These are phyloP conservation scores for Myxozyma geophila DNA, from an alignment of 805 yeast genomes.

Conservation along the genomic window DNA sequence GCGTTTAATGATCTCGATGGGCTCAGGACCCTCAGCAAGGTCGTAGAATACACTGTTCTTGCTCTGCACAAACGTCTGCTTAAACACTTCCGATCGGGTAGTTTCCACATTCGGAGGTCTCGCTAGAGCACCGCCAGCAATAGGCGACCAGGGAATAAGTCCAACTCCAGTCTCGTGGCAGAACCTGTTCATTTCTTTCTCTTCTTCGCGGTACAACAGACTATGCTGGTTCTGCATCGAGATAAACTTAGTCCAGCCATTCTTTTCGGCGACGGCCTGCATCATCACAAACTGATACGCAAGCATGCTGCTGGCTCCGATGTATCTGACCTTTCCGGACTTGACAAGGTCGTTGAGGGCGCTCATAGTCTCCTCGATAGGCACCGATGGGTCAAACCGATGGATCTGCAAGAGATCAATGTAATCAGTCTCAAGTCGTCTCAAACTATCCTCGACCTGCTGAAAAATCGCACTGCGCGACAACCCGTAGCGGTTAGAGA, in stretches of 20 bases:
- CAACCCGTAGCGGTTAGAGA: conserved; percentile 38
- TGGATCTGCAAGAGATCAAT: conserved; percentile 62
- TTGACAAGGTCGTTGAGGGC: conserved; percentile 58
- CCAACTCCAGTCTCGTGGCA: conserved; percentile 59
- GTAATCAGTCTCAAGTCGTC: conserved; percentile 52
- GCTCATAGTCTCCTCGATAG: conserved; percentile 59
- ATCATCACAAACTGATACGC: conserved; percentile 56
- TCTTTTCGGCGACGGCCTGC: conserved; percentile 59
- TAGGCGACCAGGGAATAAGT: conserved; percentile 64
- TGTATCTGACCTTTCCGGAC: conserved; percentile 55
- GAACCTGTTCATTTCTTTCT: conserved; percentile 62
- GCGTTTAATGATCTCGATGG: background rate
- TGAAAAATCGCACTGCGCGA: conserved; percentile 55
- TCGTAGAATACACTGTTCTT: background rate
- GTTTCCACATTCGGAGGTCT: conserved; percentile 47
- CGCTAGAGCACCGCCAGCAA: conserved; percentile 58
- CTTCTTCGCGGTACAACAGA: conserved; percentile 63
- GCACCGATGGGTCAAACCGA: conserved; percentile 54
- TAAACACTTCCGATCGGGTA: background rate
- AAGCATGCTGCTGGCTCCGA: conserved; percentile 68
- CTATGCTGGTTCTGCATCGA: conserved; percentile 63
- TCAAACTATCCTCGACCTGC: conserved; percentile 49
- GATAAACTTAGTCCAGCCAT: conserved; percentile 62
- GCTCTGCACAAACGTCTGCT: background rate
- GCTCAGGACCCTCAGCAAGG: background rate